These are phyloP conservation scores for Edaphochlamys debaryana DNA, from an alignment of 139 green algal species.

Conservation along the genomic window DNA sequence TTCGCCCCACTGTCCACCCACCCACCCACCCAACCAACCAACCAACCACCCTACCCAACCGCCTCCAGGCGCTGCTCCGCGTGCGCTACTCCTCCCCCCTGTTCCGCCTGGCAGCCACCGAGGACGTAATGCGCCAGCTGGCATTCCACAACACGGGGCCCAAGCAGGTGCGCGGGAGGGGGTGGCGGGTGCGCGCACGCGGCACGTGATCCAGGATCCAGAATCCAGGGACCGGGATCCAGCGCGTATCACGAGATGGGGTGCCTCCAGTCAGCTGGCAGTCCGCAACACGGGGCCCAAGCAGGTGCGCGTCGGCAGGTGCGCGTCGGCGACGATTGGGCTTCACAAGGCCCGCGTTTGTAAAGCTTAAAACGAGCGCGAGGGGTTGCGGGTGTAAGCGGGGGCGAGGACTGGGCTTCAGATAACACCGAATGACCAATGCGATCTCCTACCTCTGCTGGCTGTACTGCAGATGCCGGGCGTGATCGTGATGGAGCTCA, in stretches of 20 bases:
- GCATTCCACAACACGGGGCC: constrained; percentile 73
- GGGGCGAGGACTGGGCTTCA: too few relatives aligned
- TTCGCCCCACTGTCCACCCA: too few relatives aligned
- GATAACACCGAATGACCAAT: too few relatives aligned
- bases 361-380: too few relatives aligned
- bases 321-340: neutral
- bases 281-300: constrained; percentile 68
- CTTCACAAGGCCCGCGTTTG: too few relatives aligned
- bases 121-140: constrained; percentile 71
- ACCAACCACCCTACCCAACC: too few relatives aligned
- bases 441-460: too few relatives aligned
- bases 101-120: constrained; percentile 73
- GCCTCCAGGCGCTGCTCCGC: constrained; percentile 16
- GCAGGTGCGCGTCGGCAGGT: neutral
- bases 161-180: neutral
- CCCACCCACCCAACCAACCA: too few relatives aligned
- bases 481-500: constrained; percentile 75
- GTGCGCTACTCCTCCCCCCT: constrained; percentile 81
- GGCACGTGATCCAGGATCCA: neutral
- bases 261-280: constrained; percentile 18
- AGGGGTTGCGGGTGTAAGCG: too few relatives aligned
- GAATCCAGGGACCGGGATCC: neutral
- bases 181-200: too few relatives aligned
- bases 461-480: constrained; percentile 66
- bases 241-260: neutral